These are phyloP conservation scores for Fraxinus anomala DNA, from an alignment of 257 asterid genomes.

Conservation along the genomic window DNA sequence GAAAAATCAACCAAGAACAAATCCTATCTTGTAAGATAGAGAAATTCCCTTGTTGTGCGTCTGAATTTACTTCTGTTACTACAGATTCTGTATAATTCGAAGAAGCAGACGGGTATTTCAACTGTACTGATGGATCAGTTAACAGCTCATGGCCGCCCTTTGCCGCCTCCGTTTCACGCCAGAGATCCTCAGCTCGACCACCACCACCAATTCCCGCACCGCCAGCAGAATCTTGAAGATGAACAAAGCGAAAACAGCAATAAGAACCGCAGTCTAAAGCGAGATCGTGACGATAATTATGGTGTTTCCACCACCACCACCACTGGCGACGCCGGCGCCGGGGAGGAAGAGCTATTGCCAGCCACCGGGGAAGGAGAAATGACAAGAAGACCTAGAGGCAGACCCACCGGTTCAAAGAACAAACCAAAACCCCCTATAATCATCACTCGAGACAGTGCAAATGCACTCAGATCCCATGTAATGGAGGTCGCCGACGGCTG, in stretches of 20 bases:
- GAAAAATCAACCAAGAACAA: not conserved
- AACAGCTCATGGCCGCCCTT: conserved; percentile 72
- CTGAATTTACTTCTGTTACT: not conserved
- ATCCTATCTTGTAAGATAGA: not conserved
- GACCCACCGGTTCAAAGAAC: conserved; percentile 56
- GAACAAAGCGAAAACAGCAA: conserved; percentile 49
- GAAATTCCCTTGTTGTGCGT: not conserved
- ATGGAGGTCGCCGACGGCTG: conserved; percentile 54
- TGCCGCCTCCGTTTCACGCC: conserved; percentile 77
- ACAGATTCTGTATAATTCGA: not conserved
- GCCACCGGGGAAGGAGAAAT: conserved; percentile 32
- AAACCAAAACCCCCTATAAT: conserved; percentile 60
- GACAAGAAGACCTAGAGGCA: conserved; percentile 48
- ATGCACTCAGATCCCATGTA: conserved; percentile 54
- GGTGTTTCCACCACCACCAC: conserved; percentile 19
- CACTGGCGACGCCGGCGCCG: conserved; percentile 6
- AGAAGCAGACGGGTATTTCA: not conserved
- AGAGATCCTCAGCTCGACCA: conserved; percentile 61
- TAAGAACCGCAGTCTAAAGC: conserved; percentile 34
- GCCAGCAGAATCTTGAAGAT: conserved; percentile 36
- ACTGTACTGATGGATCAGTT: conserved; percentile 64
- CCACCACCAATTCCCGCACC: conserved; percentile 48
- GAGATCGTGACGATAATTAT: conserved; percentile 52
- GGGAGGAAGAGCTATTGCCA: conserved; percentile 10
- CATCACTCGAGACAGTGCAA: conserved; percentile 59